Conservation (phyloP, 768 basidiomycete genomes). For the Rhodocollybia butyracea region DNA sequence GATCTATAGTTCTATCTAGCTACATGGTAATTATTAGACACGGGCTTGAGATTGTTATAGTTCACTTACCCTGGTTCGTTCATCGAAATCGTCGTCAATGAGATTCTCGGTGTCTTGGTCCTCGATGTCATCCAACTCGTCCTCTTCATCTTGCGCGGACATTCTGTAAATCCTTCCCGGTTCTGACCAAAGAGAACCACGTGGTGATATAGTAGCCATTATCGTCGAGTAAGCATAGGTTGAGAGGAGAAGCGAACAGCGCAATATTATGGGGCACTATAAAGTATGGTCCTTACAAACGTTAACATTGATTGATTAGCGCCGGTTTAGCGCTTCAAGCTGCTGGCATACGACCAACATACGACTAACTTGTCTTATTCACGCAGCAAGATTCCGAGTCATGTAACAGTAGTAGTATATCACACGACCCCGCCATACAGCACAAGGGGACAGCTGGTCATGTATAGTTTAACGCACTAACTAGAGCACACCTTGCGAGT, state of each 20-base stretch:
- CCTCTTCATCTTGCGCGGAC: background rate
- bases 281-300: too few species aligned
- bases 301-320: background rate
- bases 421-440: too few species aligned
- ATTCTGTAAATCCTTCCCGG: background rate
- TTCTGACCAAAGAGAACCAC: background rate
- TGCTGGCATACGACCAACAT: background rate
- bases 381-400: too few species aligned
- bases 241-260: background rate
- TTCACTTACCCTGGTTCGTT: slow-evolving; percentile 1
- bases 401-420: too few species aligned
- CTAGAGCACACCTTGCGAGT: too few species aligned
- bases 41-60: slow-evolving; percentile 19
- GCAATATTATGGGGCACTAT: background rate
- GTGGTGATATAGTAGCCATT: slow-evolving; percentile 1
- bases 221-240: background rate
- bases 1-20: slow-evolving; percentile 84
- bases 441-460: too few species aligned
- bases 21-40: slow-evolving; percentile 10
- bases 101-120: background rate
- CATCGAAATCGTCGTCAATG: background rate
- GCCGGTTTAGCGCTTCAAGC: background rate
- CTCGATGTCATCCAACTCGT: background rate
- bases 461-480: too few species aligned
- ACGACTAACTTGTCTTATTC: too few species aligned